These are phyloP conservation scores for Naumovozyma baii DNA, from an alignment of 805 yeast genomes.

Conservation along the genomic window DNA sequence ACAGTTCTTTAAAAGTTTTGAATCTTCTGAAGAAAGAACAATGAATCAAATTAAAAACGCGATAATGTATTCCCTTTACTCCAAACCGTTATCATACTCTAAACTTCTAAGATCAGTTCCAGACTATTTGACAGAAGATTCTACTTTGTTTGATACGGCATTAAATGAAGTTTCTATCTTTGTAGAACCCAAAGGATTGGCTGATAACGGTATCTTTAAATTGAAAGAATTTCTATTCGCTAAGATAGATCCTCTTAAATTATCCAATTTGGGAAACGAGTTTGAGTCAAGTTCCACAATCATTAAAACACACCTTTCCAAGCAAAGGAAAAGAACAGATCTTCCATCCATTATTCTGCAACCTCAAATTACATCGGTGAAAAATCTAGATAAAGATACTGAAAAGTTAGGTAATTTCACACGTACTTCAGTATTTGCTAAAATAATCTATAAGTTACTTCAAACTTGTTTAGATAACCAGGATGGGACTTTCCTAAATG, in stretches of 20 bases:
- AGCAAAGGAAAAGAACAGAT: slow-evolving; percentile 30
- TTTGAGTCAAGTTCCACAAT: slow-evolving; percentile 43
- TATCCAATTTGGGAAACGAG: slow-evolving; percentile 38
- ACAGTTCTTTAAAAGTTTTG: slow-evolving; percentile 41
- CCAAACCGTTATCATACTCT: slow-evolving; percentile 47
- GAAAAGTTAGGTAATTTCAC: slow-evolving; percentile 41
- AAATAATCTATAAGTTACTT: slow-evolving; percentile 48
- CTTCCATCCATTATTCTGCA: slow-evolving; percentile 38
- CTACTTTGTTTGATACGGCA: slow-evolving; percentile 36
- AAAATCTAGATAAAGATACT: slow-evolving; percentile 27
- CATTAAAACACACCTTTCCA: slow-evolving; percentile 37
- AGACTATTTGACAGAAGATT: slow-evolving; percentile 29
- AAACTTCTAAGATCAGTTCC: slow-evolving; percentile 33
- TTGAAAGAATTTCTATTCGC: slow-evolving; percentile 40
- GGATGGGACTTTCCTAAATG: slow-evolving; percentile 47
- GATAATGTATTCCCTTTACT: slow-evolving; percentile 43
- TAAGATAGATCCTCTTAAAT: slow-evolving; percentile 49
- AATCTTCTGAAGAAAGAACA: slow-evolving; percentile 26
- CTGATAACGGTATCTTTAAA: slow-evolving; percentile 58
- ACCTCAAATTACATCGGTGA: slow-evolving; percentile 35
- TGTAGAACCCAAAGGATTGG: slow-evolving; percentile 55
- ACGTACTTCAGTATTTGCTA: slow-evolving; percentile 44
- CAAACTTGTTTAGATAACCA: slow-evolving; percentile 41
- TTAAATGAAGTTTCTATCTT: slow-evolving; percentile 52
- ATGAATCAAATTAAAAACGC: slow-evolving; percentile 30